A percentile compares a stretch with the other conserved stretches of the same genome.
Evolutionary conservation across 2,329 filamentous ascomycete species (phyloP).

Genomic region (Arthrobotrys entomopaga): DNA sequence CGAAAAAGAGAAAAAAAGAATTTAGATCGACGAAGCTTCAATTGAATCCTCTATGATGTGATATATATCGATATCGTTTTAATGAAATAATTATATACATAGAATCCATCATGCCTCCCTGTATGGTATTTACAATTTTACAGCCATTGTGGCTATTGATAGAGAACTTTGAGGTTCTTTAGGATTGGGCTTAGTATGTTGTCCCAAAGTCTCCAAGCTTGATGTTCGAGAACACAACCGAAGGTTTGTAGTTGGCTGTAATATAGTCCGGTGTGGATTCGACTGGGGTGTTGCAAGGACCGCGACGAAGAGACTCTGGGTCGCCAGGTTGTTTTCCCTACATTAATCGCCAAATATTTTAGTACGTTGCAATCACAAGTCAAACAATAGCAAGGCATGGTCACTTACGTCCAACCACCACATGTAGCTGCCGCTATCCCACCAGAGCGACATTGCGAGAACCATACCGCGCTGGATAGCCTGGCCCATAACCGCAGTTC

Average conservation of each 20-base stretch:
- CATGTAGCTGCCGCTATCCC: constrained; percentile 68
- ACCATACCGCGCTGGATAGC: constrained; percentile 65
- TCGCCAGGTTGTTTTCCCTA: constrained; percentile 61
- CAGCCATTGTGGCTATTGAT: not conserved
- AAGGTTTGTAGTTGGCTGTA: constrained; percentile 65
- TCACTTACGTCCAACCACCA: constrained; percentile 67
- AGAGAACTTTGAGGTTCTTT: not conserved
- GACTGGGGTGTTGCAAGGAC: constrained; percentile 68
- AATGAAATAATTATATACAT: too few relatives aligned
- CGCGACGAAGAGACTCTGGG: constrained; percentile 58
- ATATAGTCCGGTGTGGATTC: constrained; percentile 67
- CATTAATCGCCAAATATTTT: constrained; percentile 11
- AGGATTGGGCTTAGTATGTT: constrained; percentile 62
- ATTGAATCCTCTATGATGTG: too few relatives aligned
- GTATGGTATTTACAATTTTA: not conserved
- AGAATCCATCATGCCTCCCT: too few relatives aligned
- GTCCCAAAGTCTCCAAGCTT: constrained; percentile 71
- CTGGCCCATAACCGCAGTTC: constrained; percentile 56
- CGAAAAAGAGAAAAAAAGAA: too few relatives aligned
- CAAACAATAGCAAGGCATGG: too few relatives aligned
- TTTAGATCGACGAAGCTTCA: too few relatives aligned
- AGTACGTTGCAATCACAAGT: not conserved
- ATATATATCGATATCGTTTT: too few relatives aligned
- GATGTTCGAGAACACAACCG: constrained; percentile 69
- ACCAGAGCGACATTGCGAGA: constrained; percentile 68